Percentiles rank a stretch among this genome's conserved stretches.
These are phyloP conservation scores for Balakata baccata DNA, from an alignment of 345 rosid species.

Conservation along the genomic window DNA sequence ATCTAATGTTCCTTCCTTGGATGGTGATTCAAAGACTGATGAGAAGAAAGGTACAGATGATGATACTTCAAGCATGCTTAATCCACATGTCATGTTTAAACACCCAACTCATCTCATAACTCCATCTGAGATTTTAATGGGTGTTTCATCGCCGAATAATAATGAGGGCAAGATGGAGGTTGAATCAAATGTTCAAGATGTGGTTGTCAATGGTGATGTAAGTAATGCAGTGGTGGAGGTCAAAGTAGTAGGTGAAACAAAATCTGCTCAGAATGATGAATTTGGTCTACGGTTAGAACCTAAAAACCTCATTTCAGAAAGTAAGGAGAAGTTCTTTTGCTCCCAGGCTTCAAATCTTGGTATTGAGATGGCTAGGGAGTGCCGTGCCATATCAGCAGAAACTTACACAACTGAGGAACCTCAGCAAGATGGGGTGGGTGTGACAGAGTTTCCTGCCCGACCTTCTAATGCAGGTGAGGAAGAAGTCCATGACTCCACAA, in stretches of 20 bases:
- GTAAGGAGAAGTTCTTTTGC: conserved; percentile 47
- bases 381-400: conserved; percentile 43
- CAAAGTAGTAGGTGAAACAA: conserved; percentile 58
- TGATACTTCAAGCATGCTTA: conserved; percentile 43
- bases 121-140: conserved; percentile 73
- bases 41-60: conserved; percentile 43
- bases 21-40: conserved; percentile 45
- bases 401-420: conserved; percentile 36
- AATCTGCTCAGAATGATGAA: conserved; percentile 45
- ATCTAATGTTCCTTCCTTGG: conserved; percentile 36
- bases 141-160: conserved; percentile 55
- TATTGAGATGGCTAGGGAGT: conserved; percentile 51
- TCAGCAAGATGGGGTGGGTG: conserved; percentile 30
- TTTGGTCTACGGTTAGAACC: conserved; percentile 37
- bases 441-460: conserved; percentile 34
- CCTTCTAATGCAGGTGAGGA: conserved; percentile 41
- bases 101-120: conserved; percentile 84
- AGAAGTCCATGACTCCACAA: conserved; percentile 38
- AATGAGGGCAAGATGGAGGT: conserved; percentile 42
- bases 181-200: conserved; percentile 49
- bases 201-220: conserved; percentile 40
- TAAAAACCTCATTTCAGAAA: conserved; percentile 39
- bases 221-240: conserved; percentile 54
- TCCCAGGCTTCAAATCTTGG: conserved; percentile 74
- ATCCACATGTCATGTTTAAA: conserved; percentile 48